Base-by-base conservation (phyloP, 106 monocot genomes). In the Dactylorhiza incarnata region DNA sequence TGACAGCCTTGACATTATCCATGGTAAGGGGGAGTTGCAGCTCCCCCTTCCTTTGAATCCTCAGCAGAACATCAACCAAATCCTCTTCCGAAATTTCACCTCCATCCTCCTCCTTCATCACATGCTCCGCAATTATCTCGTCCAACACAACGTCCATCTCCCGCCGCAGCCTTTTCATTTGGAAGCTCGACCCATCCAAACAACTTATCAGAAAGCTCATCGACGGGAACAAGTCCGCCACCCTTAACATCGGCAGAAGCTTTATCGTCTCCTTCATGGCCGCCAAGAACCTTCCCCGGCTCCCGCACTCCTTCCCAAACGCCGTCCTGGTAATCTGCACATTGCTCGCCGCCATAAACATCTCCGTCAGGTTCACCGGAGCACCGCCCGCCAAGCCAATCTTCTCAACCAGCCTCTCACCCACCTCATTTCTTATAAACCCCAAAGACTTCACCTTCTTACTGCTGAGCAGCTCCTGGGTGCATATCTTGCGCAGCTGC, bases 41-140 rank as follows among this genome's bases (percentile, higher is more conserved):
- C 14, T 73, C 43, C 2, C 49, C 49, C 11, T 61, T 11, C 5
- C 73, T 20, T 14, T 73, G 56, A 26, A 73, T 5, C 48, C 29
- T 79, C 1, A 79, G 72, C 9, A 79, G 62, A 6, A 79, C 73
- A 79, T 62, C 73, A 63, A 79, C 59, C 43, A 79, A 5, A 50
- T n/a, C n/a, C 26, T 50, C 26, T 10, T 62, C 51, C 49, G n/a
- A n/a, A n/a, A 25, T 45, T 1, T 45, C 14, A 15, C 6, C 16
- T 45, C 6, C 5, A 16, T 58, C 51, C 8, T 14, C 58, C 10
- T 45, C 17, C 65, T 5, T 73, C 20, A 23, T 9, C 23, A 3
- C 8, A 12, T 75, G 75, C 5, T 75, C 75, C 44, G 0, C 19
- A 59, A 75, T 58, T 15, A 74, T 74, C 66, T 74, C 65, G 13